Evolutionary conservation across 2,329 filamentous ascomycete species (phyloP).

Genomic region (Pseudocercospora musae): DNA sequence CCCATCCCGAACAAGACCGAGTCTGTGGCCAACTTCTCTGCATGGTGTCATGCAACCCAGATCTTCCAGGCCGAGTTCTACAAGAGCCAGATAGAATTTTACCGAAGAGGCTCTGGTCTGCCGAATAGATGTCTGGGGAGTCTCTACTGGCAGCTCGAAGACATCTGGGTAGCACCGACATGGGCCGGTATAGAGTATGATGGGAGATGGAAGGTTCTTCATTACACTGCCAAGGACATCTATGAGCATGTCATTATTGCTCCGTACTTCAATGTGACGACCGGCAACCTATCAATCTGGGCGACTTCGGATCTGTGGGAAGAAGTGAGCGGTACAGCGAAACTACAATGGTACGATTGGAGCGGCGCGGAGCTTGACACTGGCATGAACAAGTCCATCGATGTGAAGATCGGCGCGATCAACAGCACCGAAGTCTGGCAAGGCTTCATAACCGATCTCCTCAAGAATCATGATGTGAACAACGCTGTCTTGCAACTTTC

Average conservation of each 20-base stretch:
- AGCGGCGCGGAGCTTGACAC: constrained; percentile 45
- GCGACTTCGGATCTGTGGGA: constrained; percentile 59
- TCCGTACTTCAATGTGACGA: constrained; percentile 53
- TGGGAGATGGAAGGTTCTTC: constrained; percentile 61
- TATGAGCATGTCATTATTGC: constrained; percentile 60
- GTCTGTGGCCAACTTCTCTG: constrained; percentile 56
- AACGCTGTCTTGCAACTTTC: constrained; percentile 47
- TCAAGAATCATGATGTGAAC: constrained; percentile 31
- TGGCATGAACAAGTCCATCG: constrained; percentile 29
- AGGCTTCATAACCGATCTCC: constrained; percentile 38
- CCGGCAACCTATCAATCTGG: constrained; percentile 52
- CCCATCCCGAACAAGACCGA: constrained; percentile 54
- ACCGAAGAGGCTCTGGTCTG: constrained; percentile 56
- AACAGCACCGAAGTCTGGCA: constrained; percentile 51
- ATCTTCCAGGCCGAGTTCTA: constrained; percentile 64
- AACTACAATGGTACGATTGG: constrained; percentile 53
- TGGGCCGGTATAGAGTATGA: constrained; percentile 64
- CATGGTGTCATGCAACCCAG: constrained; percentile 61
- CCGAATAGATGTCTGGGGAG: constrained; percentile 58
- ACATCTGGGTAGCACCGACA: constrained; percentile 58
- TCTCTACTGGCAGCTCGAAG: constrained; percentile 64
- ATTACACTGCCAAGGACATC: constrained; percentile 57
- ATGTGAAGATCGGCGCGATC: constrained; percentile 49
- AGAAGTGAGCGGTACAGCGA: constrained; percentile 45
- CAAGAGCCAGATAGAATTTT: constrained; percentile 59